phyloP scores from a whole-genome alignment of 192 early-diverging fungal genomes.

The Umbelopsis vinacea region DNA sequence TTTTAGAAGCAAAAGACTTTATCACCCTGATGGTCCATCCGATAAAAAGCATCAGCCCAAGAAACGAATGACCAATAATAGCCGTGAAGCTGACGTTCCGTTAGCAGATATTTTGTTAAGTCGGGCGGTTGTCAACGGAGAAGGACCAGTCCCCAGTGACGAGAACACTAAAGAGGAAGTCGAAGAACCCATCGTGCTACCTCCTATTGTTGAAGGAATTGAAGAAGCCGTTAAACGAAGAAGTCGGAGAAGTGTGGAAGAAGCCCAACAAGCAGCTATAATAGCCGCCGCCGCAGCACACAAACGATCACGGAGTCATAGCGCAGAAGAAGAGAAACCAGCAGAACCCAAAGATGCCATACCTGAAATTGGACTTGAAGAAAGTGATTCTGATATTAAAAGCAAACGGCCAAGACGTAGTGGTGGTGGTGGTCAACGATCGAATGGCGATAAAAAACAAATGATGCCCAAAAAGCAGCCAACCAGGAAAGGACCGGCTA shows the following conservation, averaged over 20 bases:
- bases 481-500: neutral
- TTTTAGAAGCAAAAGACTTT: constrained; percentile 29
- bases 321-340: neutral
- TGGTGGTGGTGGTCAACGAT: neutral
- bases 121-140: constrained; percentile 16
- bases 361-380: neutral
- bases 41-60: constrained; percentile 49
- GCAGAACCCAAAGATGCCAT: neutral
- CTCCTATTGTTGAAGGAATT: constrained; percentile 18
- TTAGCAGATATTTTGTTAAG: constrained; percentile 47
- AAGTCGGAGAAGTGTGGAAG: constrained; percentile 23
- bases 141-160: constrained; percentile 10
- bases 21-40: constrained; percentile 22
- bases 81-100: constrained; percentile 56
- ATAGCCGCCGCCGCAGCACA: neutral
- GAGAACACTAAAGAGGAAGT: neutral
- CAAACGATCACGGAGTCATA: constrained; percentile 22
- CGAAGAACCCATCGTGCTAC: neutral
- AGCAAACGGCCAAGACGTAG: neutral
- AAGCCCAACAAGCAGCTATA: constrained; percentile 6
- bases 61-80: constrained; percentile 59
- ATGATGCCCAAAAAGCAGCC: neutral
- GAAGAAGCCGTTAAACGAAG: constrained; percentile 22
- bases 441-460: neutral
- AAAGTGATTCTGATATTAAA: constrained; percentile 8